Evolutionary conservation across 768 basidiomycete genomes (phyloP).

Genomic region (Collybiopsis luxurians): DNA sequence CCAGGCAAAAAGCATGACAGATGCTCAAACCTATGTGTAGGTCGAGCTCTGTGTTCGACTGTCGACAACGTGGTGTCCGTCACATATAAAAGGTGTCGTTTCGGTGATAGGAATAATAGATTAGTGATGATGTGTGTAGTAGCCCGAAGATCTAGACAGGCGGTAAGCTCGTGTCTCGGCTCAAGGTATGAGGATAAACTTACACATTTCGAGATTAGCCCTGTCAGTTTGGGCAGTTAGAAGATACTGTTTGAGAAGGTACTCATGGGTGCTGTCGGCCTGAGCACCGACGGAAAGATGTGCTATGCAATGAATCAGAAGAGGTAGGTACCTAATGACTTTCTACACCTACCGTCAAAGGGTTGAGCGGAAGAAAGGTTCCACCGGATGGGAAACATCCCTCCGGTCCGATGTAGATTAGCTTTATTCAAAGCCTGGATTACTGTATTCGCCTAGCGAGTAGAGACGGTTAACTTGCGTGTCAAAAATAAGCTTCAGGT

Average conservation of each 20-base stretch:
- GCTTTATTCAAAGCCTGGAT: constrained; percentile 46
- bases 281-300: constrained; percentile 60
- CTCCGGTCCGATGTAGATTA: constrained; percentile 44
- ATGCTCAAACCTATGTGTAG: constrained; percentile 63
- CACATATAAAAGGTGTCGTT: constrained; percentile 64
- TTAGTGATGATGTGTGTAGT: constrained; percentile 62
- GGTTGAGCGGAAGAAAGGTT: constrained; percentile 46
- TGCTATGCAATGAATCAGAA: constrained; percentile 20
- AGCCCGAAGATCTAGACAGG: constrained; percentile 49
- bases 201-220: constrained; percentile 65
- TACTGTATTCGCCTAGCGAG: constrained; percentile 42
- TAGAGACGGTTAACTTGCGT: neutral
- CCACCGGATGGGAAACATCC: constrained; percentile 67
- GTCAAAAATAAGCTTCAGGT: neutral
- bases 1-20: constrained; percentile 79
- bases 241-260: constrained; percentile 71
- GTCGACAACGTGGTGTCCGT: constrained; percentile 44
- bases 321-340: neutral
- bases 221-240: constrained; percentile 63
- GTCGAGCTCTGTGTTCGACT: constrained; percentile 23
- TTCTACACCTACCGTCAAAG: constrained; percentile 38
- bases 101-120: constrained; percentile 65
- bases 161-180: neutral
- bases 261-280: constrained; percentile 77
- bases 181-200: constrained; percentile 16